Conservation (phyloP, 805 yeast genomes). For the Nakazawaea siamensis region DNA sequence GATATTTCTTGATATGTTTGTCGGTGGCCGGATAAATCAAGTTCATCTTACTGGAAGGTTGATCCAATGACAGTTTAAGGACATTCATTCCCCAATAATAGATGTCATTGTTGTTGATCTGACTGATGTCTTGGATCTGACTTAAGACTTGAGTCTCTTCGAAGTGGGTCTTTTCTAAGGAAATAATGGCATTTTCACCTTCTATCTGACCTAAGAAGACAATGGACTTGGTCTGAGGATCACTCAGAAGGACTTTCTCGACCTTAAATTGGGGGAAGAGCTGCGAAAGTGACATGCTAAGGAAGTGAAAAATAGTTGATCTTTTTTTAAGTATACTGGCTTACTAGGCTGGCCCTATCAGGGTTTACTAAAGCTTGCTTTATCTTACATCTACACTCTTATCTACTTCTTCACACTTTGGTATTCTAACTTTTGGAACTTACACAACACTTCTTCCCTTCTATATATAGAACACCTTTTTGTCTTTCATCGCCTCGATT, state of each 20-base stretch:
- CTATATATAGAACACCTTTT: too few relatives aligned
- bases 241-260: constrained; percentile 39
- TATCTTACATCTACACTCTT: too few relatives aligned
- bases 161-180: constrained; percentile 70
- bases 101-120: constrained; percentile 68
- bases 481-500: too few relatives aligned
- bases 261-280: constrained; percentile 35
- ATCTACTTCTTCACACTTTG: too few relatives aligned
- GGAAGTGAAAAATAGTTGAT: too few relatives aligned
- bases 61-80: constrained; percentile 35
- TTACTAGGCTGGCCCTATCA: too few relatives aligned
- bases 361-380: too few relatives aligned
- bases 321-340: too few relatives aligned
- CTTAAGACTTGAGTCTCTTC: constrained; percentile 12
- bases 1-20: constrained; percentile 71
- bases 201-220: constrained; percentile 63
- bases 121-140: constrained; percentile 18
- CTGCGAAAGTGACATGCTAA: too few relatives aligned
- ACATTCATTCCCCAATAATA: constrained; percentile 73
- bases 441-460: too few relatives aligned
- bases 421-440: too few relatives aligned
- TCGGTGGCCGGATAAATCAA: constrained; percentile 86
- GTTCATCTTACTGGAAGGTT: constrained; percentile 64
- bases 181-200: constrained; percentile 53
- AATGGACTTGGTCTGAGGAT: constrained; percentile 61